These are phyloP conservation scores for Daldinia caldariorum DNA, from an alignment of 495 filamentous ascomycete genomes.

Conservation along the genomic window DNA sequence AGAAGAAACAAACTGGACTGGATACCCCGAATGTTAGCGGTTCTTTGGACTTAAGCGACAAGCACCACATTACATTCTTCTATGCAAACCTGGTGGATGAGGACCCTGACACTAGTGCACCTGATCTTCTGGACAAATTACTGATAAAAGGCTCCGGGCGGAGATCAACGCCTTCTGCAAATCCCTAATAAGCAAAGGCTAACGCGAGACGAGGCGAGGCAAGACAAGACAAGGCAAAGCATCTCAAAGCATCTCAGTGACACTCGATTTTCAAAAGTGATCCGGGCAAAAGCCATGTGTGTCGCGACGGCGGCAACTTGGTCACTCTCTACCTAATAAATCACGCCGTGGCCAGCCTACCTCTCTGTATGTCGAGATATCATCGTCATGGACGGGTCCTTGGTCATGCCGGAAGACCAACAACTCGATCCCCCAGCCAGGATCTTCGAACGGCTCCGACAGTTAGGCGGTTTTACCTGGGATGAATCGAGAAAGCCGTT, in stretches of 20 bases:
- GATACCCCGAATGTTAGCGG: conserved; percentile 18
- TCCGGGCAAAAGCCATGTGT: conserved; percentile 49
- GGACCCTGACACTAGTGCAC: conserved; percentile 32
- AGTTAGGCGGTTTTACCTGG: conserved; percentile 80
- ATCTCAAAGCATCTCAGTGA: not conserved
- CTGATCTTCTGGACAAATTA: conserved; percentile 28
- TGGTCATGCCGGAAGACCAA: conserved; percentile 65
- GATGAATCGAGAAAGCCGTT: conserved; percentile 74
- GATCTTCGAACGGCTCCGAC: conserved; percentile 76
- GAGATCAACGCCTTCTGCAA: conserved; percentile 15
- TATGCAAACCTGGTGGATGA: conserved; percentile 23
- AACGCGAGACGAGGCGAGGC: too few species aligned
- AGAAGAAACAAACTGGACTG: conserved; percentile 18
- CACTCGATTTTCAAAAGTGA: conserved; percentile 35
- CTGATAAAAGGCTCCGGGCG: conserved; percentile 36
- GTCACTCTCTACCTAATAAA: conserved; percentile 37
- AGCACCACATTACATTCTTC: conserved; percentile 31
- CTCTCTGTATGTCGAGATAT: conserved; percentile 42
- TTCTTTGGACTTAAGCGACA: conserved; percentile 34
- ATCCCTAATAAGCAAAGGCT: not conserved
- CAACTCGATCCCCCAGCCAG: conserved; percentile 73
- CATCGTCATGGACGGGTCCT: conserved; percentile 63
- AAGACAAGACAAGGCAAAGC: too few species aligned
- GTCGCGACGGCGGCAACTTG: conserved; percentile 47
- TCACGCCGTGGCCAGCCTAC: conserved; percentile 35